phyloP scores from a whole-genome alignment of 2,329 filamentous ascomycete species.

The Cladophialophora immunda region DNA sequence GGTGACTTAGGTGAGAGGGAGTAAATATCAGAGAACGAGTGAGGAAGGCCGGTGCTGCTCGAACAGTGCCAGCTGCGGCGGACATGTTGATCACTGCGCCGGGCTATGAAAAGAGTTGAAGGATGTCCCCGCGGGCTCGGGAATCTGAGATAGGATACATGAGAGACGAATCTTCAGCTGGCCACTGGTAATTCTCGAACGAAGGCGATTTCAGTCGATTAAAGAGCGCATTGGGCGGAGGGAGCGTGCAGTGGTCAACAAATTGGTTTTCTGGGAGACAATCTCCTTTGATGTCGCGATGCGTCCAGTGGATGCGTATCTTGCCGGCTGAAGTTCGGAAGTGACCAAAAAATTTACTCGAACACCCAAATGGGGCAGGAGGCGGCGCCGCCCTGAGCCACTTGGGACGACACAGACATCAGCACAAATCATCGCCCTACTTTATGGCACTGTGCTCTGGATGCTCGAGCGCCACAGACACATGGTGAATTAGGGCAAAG shows the following conservation, averaged over 20 bases:
- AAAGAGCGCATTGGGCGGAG: not conserved
- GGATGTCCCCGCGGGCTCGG: not conserved
- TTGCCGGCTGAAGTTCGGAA: conserved; percentile 1
- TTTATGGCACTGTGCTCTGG: too few relatives aligned
- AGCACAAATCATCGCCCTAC: not conserved
- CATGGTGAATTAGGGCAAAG: not conserved
- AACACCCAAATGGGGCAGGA: not conserved
- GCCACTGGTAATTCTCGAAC: not conserved
- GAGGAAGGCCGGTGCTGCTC: conserved; percentile 31
- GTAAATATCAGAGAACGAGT: conserved; percentile 35
- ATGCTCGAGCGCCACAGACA: not conserved
- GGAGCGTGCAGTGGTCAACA: not conserved
- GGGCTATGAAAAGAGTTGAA: not conserved
- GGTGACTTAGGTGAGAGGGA: conserved; percentile 35
- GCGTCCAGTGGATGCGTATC: not conserved
- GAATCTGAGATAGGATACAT: not conserved
- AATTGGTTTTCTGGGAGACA: not conserved
- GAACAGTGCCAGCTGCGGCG: conserved; percentile 24
- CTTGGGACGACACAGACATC: not conserved
- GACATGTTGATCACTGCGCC: conserved; percentile 23
- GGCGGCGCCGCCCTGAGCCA: not conserved
- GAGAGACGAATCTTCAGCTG: not conserved
- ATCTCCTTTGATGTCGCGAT: not conserved
- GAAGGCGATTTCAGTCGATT: not conserved
- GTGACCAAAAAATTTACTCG: not conserved